Conservation (phyloP, 306 rosid genomes). For the Benincasa hispida region DNA sequence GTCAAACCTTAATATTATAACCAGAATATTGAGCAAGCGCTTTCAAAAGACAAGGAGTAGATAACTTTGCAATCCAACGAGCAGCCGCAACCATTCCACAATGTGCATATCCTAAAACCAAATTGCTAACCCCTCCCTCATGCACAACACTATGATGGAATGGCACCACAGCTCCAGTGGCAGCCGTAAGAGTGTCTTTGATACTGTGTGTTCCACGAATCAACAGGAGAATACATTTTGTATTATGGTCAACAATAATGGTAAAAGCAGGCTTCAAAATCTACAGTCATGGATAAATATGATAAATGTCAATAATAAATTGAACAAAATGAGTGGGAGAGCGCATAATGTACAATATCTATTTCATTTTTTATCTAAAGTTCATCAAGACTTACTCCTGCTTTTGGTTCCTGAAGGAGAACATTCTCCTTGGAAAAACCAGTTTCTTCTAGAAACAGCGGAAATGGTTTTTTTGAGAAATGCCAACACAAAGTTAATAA, state of each 20-base stretch:
- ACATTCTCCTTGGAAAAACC: conserved; percentile 64
- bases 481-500: conserved; percentile 91
- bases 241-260: conserved; percentile 49
- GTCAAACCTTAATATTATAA: conserved; percentile 57
- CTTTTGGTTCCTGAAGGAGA: conserved; percentile 85
- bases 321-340: background rate
- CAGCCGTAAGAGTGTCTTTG: conserved; percentile 90
- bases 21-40: conserved; percentile 49
- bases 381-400: conserved; percentile 58
- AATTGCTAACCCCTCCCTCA: conserved; percentile 72
- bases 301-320: background rate
- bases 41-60: conserved; percentile 65
- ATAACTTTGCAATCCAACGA: conserved; percentile 85
- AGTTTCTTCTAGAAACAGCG: conserved; percentile 68
- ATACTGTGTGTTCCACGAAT: conserved; percentile 96
- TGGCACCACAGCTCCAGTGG: conserved; percentile 85
- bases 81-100: conserved; percentile 99
- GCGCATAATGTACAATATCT: background rate
- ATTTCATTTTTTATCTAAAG: background rate
- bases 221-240: conserved; percentile 51
- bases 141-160: conserved; percentile 80
- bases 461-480: conserved; percentile 79
- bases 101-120: conserved; percentile 92
- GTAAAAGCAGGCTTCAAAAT: conserved; percentile 97
- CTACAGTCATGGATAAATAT: conserved; percentile 27